phyloP scores from a whole-genome alignment of 495 filamentous ascomycete species.

The Neurospora africana region DNA sequence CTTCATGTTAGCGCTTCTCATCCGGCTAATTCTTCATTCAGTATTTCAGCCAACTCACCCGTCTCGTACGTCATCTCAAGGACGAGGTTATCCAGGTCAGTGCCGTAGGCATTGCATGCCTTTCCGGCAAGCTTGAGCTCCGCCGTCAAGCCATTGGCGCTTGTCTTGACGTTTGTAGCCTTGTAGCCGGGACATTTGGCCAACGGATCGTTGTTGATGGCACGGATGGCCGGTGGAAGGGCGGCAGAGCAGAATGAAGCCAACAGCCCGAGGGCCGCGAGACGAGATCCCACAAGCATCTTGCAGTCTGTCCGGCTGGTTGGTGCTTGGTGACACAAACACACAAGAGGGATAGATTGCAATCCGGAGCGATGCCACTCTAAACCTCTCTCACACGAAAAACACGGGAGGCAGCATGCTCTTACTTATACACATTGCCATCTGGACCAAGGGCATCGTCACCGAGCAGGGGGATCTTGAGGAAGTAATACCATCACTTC shows the following conservation, averaged over 20 bases:
- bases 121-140: slow-evolving; percentile 57
- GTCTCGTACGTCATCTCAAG: slow-evolving; percentile 67
- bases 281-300: slow-evolving; percentile 7
- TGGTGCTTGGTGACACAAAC: not conserved
- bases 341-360: not conserved
- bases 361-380: not conserved
- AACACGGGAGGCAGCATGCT: not conserved
- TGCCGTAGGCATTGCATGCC: slow-evolving; percentile 62
- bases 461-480: not conserved
- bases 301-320: not conserved
- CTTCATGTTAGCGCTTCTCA: slow-evolving; percentile 3
- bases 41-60: slow-evolving; percentile 35
- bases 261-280: slow-evolving; percentile 12
- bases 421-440: not conserved
- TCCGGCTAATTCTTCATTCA: not conserved
- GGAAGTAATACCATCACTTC: not conserved
- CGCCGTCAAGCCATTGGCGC: slow-evolving; percentile 43
- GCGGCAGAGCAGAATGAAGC: slow-evolving; percentile 8
- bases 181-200: slow-evolving; percentile 60
- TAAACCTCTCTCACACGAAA: not conserved
- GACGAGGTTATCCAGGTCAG: slow-evolving; percentile 53
- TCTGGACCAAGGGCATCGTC: not conserved
- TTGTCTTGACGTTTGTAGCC: slow-evolving; percentile 51
- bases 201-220: slow-evolving; percentile 14
- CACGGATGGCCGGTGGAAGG: not conserved